A percentile compares a stretch with the other conserved stretches of the same genome.
Evolutionary conservation across 2,329 filamentous ascomycete species (phyloP).

Genomic region (Endoconidiophora polonica): DNA sequence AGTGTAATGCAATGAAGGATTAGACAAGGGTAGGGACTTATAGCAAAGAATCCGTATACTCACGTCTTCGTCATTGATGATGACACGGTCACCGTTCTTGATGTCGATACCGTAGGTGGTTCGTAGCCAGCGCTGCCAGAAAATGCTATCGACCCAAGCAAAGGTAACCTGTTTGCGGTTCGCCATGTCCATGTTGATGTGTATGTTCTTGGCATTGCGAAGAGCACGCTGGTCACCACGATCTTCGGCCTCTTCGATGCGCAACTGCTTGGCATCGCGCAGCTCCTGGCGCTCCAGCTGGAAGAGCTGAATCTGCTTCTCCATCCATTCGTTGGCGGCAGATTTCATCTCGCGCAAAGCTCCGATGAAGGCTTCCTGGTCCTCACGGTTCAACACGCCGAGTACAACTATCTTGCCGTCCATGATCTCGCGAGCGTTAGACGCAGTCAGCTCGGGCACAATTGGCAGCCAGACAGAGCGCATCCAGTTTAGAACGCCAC

Average conservation of each 20-base stretch:
- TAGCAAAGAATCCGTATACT: conserved; percentile 25
- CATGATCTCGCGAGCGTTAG: conserved; percentile 91
- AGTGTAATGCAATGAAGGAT: conserved; percentile 16
- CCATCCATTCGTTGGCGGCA: conserved; percentile 93
- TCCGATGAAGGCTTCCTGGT: conserved; percentile 59
- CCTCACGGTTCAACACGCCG: conserved; percentile 66
- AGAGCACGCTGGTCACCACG: conserved; percentile 77
- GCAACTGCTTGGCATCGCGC: conserved; percentile 82
- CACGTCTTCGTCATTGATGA: conserved; percentile 95
- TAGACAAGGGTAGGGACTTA: background rate
- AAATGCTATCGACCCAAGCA: conserved; percentile 91
- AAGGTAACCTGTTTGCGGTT: conserved; percentile 82
- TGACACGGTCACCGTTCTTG: conserved; percentile 72
- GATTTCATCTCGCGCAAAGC: conserved; percentile 86
- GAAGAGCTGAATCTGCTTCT: conserved; percentile 82
- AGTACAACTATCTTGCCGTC: conserved; percentile 87
- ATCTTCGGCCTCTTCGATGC: conserved; percentile 92
- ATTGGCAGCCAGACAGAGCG: conserved; percentile 89
- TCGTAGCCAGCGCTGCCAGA: conserved; percentile 93
- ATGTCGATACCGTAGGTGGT: conserved; percentile 91
- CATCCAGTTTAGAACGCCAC: conserved; percentile 76
- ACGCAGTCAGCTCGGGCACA: conserved; percentile 79
- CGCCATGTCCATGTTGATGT: conserved; percentile 76
- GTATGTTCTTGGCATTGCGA: conserved; percentile 73
- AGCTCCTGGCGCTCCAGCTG: conserved; percentile 86